Evolutionary conservation across 495 filamentous ascomycete genomes (phyloP).

Genomic region (Mytilinidion resinicola): DNA sequence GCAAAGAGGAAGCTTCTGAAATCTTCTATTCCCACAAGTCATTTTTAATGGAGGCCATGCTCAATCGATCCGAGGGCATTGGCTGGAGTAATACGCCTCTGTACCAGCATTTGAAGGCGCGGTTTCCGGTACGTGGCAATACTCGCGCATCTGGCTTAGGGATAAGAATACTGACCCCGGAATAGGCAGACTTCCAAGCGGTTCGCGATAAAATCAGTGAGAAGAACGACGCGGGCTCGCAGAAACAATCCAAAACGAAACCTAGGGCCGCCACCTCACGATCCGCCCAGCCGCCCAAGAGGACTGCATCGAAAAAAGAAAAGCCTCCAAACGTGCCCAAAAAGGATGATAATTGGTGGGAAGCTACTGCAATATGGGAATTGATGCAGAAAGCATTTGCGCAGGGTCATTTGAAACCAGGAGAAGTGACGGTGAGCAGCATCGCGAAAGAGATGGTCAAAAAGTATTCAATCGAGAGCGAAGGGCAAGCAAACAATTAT

Average conservation of each 20-base stretch:
- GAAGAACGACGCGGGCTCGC: not conserved
- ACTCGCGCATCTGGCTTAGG: not conserved
- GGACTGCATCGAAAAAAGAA: not conserved
- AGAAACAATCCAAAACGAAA: not conserved
- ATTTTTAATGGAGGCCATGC: slow-evolving; percentile 55
- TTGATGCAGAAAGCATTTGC: slow-evolving; percentile 25
- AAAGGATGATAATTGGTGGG: slow-evolving; percentile 31
- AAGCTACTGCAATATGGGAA: slow-evolving; percentile 23
- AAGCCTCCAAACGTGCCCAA: slow-evolving; percentile 15
- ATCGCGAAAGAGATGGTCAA: slow-evolving; percentile 15
- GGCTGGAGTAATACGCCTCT: slow-evolving; percentile 51
- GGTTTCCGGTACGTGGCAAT: slow-evolving; percentile 39
- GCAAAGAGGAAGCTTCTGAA: slow-evolving; percentile 44
- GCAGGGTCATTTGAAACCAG: slow-evolving; percentile 10
- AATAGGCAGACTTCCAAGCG: not conserved
- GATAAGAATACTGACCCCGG: not conserved
- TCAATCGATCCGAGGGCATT: slow-evolving; percentile 49
- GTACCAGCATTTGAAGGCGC: slow-evolving; percentile 46
- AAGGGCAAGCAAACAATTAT: slow-evolving; percentile 12
- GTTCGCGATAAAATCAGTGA: not conserved
- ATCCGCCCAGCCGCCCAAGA: not conserved
- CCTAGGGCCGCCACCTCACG: no score
- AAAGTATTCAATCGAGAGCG: slow-evolving; percentile 21
- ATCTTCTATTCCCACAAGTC: slow-evolving; percentile 48
- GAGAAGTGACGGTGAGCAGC: slow-evolving; percentile 9